Base-by-base conservation (phyloP, 75 land plant genomes). In the Larix kaempferi region DNA sequence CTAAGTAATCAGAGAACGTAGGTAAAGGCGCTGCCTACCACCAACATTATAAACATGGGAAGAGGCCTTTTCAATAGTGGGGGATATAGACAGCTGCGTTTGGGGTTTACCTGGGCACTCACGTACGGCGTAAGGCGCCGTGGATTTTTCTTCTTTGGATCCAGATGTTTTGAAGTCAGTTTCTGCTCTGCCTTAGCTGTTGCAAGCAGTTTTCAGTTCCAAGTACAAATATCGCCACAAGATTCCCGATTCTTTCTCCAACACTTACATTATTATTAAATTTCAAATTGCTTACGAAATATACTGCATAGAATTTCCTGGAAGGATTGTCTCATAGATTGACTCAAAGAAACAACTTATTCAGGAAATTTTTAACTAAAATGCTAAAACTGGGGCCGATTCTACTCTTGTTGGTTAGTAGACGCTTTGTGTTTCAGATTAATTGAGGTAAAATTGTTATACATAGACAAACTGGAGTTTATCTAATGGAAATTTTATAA, bases 121-220 rank as follows among this genome's bases (percentile, higher is more conserved):
- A 2, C 37, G 2, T 35, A 35, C 37, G 37, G 2, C 2, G 37
- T 67, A 67, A 25, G 44, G 25, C 6, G 27, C 23, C 57, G 55
- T 73, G 75, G 75, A 23, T 12, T 54, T 13, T 12, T 49, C 75
- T 55, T 54, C 75, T 10, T 73, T 83, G 85, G 96, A 95, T 86
- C 80, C 89, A 19, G 87, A 96, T 56, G 56, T 77, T 12, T 78
- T 94, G 79, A 90, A 81, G 72, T 83, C 97, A 4, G 88, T 94
- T 5, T 63, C 71, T 11, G 82, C 89, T 60, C 63, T 96, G 74
- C 99, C 99, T n/a, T 71, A 75, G 33, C 87, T 82, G 67, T 91
- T 96, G 57, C 89, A 85, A 2, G 78, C 88, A 2, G 76, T 83
- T 71, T 96, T 96, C 76, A 88, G 78, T 69, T 95, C 91, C 91